Conservation (phyloP, 192 early-diverging fungal genomes). For the Funneliformis geosporum region DNA sequence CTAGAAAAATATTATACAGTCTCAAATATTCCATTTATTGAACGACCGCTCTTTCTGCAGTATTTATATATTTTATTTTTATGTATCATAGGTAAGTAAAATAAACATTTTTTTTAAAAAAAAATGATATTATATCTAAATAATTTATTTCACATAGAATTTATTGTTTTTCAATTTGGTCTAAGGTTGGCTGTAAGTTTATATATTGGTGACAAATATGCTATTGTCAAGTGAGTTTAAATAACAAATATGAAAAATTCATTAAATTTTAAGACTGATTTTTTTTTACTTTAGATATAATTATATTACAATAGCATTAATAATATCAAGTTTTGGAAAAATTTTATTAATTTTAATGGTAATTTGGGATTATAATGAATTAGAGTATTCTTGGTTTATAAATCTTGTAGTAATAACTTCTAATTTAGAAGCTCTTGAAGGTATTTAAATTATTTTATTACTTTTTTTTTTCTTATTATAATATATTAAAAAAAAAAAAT, state of each 20-base stretch:
- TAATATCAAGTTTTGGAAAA: constrained; percentile 86
- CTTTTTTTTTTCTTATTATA: neutral
- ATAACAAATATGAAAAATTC: neutral
- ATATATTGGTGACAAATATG: constrained; percentile 44
- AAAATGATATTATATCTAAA: neutral
- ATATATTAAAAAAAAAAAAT: constrained; percentile 4
- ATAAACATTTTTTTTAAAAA: neutral
- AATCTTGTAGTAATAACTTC: constrained; percentile 75
- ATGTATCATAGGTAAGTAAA: constrained; percentile 60
- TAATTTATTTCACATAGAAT: constrained; percentile 44
- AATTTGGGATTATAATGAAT: constrained; percentile 86
- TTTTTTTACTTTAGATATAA: constrained; percentile 50
- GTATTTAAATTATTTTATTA: constrained; percentile 34
- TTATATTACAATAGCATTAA: constrained; percentile 66
- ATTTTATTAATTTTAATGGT: constrained; percentile 86
- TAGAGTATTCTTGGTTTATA: constrained; percentile 81
- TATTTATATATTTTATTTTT: constrained; percentile 76
- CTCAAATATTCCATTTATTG: constrained; percentile 60
- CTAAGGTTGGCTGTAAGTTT: constrained; percentile 54
- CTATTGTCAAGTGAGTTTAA: constrained; percentile 45
- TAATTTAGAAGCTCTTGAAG: constrained; percentile 67
- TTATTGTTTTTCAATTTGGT: constrained; percentile 58
- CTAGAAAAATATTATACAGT: constrained; percentile 67
- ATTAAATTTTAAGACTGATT: neutral
- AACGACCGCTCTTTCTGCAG: constrained; percentile 66